Percentiles rank a stretch among this genome's conserved stretches.
Evolutionary conservation across 1,139 yeast genomes (phyloP).

Genomic region (Saccharomyces hybrid): DNA sequence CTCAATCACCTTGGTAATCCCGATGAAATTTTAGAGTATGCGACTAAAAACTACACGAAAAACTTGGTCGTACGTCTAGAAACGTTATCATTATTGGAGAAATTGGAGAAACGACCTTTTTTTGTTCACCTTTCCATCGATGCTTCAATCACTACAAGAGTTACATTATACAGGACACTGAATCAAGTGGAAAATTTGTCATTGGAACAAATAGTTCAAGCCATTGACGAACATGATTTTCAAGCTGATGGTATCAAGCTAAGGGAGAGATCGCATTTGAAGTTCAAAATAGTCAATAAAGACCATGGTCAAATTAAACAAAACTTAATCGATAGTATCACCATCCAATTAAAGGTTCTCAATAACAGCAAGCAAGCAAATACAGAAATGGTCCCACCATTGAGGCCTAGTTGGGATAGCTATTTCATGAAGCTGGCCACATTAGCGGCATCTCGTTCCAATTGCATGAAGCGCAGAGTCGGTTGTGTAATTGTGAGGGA

Average conservation of each 20-base stretch:
- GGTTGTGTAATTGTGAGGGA: slow-evolving; percentile 92
- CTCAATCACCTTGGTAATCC: too few relatives aligned
- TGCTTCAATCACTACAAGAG: slow-evolving; percentile 57
- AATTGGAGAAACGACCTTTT: too few relatives aligned
- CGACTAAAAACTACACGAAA: too few relatives aligned
- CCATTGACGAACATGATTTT: slow-evolving; percentile 16
- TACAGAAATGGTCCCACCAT: slow-evolving; percentile 37
- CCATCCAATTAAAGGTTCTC: slow-evolving; percentile 10
- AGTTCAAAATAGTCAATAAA: slow-evolving; percentile 12
- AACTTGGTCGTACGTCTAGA: too few relatives aligned
- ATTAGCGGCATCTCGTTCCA: slow-evolving; percentile 83
- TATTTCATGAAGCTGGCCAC: slow-evolving; percentile 91
- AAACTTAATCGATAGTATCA: slow-evolving; percentile 10
- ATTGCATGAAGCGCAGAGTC: slow-evolving; percentile 94
- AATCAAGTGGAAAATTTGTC: slow-evolving; percentile 1
- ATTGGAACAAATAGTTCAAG: slow-evolving; percentile 8
- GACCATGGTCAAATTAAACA: slow-evolving; percentile 4
- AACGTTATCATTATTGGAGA: too few relatives aligned
- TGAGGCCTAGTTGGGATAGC: slow-evolving; percentile 93
- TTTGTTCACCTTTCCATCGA: slow-evolving; percentile 65
- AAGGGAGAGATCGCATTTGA: slow-evolving; percentile 22
- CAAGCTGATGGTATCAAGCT: slow-evolving; percentile 13
- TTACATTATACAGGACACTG: slow-evolving; percentile 15
- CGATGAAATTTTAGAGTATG: too few relatives aligned
- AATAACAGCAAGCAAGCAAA: background rate